Percentiles rank a stretch among this genome's conserved stretches.
phyloP scores from a whole-genome alignment of 2,329 filamentous ascomycete genomes.

The Hymenotorrendiella dingleyae region DNA sequence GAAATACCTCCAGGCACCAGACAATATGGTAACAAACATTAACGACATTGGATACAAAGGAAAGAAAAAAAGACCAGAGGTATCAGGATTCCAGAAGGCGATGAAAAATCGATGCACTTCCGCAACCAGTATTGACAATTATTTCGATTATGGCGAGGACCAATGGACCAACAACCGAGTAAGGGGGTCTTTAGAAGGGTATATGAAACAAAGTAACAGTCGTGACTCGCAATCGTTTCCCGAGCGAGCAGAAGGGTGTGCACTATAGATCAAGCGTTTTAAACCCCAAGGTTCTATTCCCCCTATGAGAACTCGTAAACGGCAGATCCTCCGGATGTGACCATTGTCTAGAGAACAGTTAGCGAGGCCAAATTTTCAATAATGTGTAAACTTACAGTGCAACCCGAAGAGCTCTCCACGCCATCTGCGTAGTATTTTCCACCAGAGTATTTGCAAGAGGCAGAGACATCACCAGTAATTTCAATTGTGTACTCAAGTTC shows the following conservation, averaged over 20 bases:
- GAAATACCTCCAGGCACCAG: constrained; percentile 13
- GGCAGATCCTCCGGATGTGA: constrained; percentile 16
- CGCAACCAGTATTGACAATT: constrained; percentile 18
- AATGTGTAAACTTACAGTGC: constrained; percentile 31
- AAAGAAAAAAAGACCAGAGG: constrained; percentile 22
- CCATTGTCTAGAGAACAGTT: constrained; percentile 20
- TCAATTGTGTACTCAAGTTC: constrained; percentile 73
- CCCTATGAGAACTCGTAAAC: constrained; percentile 24
- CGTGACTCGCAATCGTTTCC: constrained; percentile 19
- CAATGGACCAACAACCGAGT: constrained; percentile 17
- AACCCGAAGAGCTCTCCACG: constrained; percentile 25
- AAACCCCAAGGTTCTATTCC: constrained; percentile 11
- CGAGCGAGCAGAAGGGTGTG: constrained; percentile 18
- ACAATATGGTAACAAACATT: constrained; percentile 30
- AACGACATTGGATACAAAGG: constrained; percentile 30
- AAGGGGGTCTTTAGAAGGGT: constrained; percentile 12
- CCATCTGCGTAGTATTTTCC: constrained; percentile 28
- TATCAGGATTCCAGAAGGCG: constrained; percentile 18
- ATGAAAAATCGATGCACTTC: constrained; percentile 14
- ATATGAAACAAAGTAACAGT: constrained; percentile 19
- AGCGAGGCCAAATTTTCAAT: constrained; percentile 8
- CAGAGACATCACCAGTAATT: constrained; percentile 53
- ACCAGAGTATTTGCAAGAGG: constrained; percentile 24
- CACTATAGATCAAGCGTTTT: constrained; percentile 14
- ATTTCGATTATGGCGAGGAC: constrained; percentile 19